Percentiles rank a stretch among this genome's conserved stretches.
phyloP scores from a whole-genome alignment of 805 yeast genomes.

The Metschnikowia colocasiae region DNA sequence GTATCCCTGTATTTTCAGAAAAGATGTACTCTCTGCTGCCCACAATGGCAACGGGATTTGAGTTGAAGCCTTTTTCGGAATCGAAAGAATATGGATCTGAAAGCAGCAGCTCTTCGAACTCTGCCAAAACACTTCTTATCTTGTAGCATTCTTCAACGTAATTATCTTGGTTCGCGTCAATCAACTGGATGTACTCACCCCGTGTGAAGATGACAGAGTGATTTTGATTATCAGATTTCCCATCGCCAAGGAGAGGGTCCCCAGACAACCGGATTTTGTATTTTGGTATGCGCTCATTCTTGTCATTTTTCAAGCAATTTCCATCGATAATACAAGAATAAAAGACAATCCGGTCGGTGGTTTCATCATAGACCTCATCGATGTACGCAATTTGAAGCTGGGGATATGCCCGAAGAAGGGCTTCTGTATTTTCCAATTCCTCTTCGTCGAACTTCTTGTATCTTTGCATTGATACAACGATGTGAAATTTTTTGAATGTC shows the following conservation, averaged over 20 bases:
- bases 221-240: conserved; percentile 84
- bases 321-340: conserved; percentile 81
- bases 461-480: conserved; percentile 85
- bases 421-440: conserved; percentile 77
- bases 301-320: conserved; percentile 58
- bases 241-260: conserved; percentile 83
- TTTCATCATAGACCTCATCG: conserved; percentile 80
- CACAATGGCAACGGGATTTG: conserved; percentile 60
- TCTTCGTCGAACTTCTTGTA: conserved; percentile 66
- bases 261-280: conserved; percentile 78
- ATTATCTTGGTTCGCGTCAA: conserved; percentile 86
- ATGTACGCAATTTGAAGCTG: conserved; percentile 87
- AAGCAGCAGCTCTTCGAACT: conserved; percentile 62
- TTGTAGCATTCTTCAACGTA: conserved; percentile 82
- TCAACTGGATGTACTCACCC: conserved; percentile 81
- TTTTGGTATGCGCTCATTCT: conserved; percentile 59
- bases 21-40: conserved; percentile 87
- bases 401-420: conserved; percentile 78
- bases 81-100: conserved; percentile 15
- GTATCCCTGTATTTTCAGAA: conserved; percentile 80
- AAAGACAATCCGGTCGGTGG: conserved; percentile 60
- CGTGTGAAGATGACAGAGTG: conserved; percentile 75
- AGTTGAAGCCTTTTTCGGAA: conserved; percentile 19
- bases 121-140: conserved; percentile 76
- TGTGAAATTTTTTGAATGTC: conserved; percentile 80